These are phyloP conservation scores for Trichoderma sp. DNA, from an alignment of 2,329 filamentous ascomycete genomes.

Conservation along the genomic window DNA sequence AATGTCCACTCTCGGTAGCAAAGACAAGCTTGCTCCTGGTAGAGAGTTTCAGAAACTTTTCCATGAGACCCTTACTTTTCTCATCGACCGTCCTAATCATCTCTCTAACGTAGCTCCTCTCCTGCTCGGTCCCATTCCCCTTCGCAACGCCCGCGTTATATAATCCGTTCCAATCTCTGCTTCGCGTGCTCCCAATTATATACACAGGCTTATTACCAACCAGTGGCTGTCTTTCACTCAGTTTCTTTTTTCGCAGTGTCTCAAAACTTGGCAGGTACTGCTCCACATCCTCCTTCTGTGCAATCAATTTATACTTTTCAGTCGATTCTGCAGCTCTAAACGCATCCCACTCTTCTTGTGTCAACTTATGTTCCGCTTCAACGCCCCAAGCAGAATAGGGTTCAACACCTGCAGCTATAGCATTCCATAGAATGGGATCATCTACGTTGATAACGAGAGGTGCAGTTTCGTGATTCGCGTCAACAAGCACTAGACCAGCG, in stretches of 20 bases:
- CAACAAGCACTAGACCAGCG: conserved; percentile 8
- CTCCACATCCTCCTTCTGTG: neutral
- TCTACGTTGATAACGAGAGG: neutral
- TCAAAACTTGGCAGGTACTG: conserved; percentile 4
- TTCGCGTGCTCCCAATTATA: neutral
- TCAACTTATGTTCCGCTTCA: conserved; percentile 2
- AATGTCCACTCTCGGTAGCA: conserved; percentile 9
- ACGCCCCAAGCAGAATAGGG: neutral
- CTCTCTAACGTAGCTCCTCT: neutral
- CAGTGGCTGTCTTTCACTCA: neutral
- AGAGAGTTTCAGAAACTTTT: conserved; percentile 5
- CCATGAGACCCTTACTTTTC: neutral
- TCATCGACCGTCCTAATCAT: neutral
- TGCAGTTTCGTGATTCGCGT: conserved; percentile 3
- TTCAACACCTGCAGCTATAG: neutral
- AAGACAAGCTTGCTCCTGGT: neutral
- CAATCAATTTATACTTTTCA: neutral
- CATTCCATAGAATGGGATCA: conserved; percentile 5
- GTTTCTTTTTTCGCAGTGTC: neutral
- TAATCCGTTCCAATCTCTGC: conserved; percentile 1
- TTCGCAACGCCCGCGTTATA: conserved; percentile 7
- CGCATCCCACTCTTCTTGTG: conserved; percentile 1
- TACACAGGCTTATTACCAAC: neutral
- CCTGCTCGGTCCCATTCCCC: conserved; percentile 1
- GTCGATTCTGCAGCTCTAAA: neutral